These are phyloP conservation scores for Mycena vulgaris DNA, from an alignment of 768 basidiomycete genomes.

Conservation along the genomic window DNA sequence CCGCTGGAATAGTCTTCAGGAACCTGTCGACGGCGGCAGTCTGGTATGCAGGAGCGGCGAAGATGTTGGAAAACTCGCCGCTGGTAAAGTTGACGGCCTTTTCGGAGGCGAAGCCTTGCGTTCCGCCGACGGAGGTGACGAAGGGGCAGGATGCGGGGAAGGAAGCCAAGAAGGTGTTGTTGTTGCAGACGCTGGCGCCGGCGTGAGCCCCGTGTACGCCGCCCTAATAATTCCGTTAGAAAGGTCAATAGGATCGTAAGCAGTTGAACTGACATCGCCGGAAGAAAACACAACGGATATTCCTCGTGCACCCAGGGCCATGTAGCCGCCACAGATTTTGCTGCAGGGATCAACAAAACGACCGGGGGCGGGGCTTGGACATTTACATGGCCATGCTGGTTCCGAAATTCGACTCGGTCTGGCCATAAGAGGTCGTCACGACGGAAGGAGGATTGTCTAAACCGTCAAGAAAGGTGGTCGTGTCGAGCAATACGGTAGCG, in stretches of 20 bases:
- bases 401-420: neutral
- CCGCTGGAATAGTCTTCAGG: conserved; percentile 31
- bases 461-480: neutral
- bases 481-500: neutral
- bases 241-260: neutral
- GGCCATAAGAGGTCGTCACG: neutral
- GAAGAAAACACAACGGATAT: neutral
- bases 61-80: conserved; percentile 59
- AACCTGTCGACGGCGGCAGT: conserved; percentile 42
- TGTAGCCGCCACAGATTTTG: neutral
- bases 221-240: neutral
- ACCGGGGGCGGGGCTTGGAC: no score
- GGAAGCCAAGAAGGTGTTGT: neutral
- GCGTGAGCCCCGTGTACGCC: neutral
- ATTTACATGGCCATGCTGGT: neutral
- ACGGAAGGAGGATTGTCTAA: neutral
- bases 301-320: neutral
- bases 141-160: conserved; percentile 23
- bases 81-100: conserved; percentile 38
- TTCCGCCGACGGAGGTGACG: conserved; percentile 28
- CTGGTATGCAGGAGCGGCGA: conserved; percentile 53
- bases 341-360: neutral
- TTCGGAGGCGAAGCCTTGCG: conserved; percentile 18
- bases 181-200: neutral
- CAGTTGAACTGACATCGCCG: neutral